Evolutionary conservation across 345 rosid species (phyloP).

Genomic region (Eucalyptus urophylla): DNA sequence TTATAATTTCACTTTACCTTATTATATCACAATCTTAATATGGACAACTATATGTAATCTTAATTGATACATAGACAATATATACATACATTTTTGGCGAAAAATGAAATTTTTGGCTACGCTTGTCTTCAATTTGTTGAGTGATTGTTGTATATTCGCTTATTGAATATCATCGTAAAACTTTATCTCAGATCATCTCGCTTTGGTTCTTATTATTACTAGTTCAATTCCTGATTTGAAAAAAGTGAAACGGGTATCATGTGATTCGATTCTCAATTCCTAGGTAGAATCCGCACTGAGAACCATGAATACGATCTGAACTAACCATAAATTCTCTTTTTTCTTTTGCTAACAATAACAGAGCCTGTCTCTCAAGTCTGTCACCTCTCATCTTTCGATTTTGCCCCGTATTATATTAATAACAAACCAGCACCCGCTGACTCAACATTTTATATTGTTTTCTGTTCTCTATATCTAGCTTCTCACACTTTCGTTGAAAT

Average conservation of each 20-base stretch:
- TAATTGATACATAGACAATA: neutral
- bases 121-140: neutral
- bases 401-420: no score
- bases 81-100: no score
- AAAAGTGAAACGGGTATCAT: no score
- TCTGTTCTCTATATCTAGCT: neutral
- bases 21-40: neutral
- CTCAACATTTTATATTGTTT: neutral
- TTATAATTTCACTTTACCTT: neutral
- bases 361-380: neutral
- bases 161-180: neutral
- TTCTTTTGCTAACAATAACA: neutral
- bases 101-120: neutral
- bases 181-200: accelerated
- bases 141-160: neutral
- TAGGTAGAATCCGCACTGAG: no score
- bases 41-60: neutral
- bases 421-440: neutral
- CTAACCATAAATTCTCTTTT: no score
- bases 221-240: no score
- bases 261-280: no score
- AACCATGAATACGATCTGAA: no score
- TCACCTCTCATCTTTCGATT: neutral
- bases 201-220: accelerated
- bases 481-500: neutral